Percentiles rank a stretch among this genome's conserved stretches.
Evolutionary conservation across 345 rosid genomes (phyloP).

Genomic region (Abelmoschus esculentus): DNA sequence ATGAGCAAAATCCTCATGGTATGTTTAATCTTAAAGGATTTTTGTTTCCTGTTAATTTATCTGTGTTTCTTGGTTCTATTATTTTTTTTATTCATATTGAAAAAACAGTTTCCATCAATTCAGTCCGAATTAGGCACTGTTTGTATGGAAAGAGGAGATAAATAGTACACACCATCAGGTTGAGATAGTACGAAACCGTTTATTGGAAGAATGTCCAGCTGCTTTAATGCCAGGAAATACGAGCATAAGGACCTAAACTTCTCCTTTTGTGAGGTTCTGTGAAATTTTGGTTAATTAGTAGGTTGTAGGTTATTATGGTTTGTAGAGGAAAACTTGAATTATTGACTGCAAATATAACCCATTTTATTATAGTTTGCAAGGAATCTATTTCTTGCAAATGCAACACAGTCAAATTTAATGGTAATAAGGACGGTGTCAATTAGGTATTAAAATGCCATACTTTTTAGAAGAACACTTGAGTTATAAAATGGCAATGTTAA

Average conservation of each 20-base stretch:
- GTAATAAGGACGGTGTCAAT: not conserved
- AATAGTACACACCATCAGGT: not conserved
- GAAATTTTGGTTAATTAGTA: not conserved
- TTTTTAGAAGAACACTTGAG: not conserved
- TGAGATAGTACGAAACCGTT: not conserved
- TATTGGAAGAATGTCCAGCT: not conserved
- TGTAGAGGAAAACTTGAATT: not conserved
- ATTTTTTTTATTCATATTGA: not conserved
- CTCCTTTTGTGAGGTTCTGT: not conserved
- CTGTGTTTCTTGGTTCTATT: not conserved
- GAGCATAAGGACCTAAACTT: not conserved
- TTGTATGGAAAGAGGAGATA: not conserved
- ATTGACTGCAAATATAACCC: not conserved
- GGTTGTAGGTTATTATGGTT: not conserved
- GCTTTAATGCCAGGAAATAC: not conserved
- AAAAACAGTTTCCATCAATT: not conserved
- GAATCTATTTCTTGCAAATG: not conserved
- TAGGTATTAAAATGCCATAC: slow-evolving; percentile 1
- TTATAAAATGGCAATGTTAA: not conserved
- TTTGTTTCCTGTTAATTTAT: not conserved
- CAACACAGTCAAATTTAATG: not conserved
- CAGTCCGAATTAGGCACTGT: not conserved
- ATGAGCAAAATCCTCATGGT: slow-evolving; percentile 77
- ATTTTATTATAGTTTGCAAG: not conserved
- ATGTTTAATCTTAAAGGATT: slow-evolving; percentile 22